Conservation (phyloP, 768 basidiomycete genomes). For the Steccherinum ochraceum region DNA sequence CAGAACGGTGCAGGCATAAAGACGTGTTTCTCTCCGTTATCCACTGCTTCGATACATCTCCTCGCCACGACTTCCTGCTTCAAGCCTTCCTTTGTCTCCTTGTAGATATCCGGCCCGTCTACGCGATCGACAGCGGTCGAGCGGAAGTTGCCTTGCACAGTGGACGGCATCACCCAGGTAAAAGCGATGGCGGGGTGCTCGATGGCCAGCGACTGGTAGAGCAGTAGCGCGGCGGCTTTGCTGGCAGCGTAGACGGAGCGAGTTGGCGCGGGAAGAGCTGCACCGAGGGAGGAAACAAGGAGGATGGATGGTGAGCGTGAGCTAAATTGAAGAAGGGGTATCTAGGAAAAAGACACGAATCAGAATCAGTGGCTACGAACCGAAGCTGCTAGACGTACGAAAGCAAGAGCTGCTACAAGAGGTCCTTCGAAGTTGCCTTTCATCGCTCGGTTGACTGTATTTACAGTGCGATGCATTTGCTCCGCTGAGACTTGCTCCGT, state of each 20-base stretch:
- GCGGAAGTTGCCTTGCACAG: conserved; percentile 76
- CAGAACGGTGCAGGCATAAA: conserved; percentile 42
- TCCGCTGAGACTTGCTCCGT: conserved; percentile 37
- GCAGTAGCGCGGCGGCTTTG: conserved; percentile 71
- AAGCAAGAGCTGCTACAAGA: conserved; percentile 59
- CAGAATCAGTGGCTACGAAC: no score
- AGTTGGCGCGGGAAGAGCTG: conserved; percentile 80
- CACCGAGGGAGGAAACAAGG: conserved; percentile 73
- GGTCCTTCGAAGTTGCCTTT: conserved; percentile 68
- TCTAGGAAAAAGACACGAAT: conserved; percentile 37
- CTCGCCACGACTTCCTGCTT: conserved; percentile 54
- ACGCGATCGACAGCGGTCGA: conserved; percentile 60
- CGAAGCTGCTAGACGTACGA: conserved; percentile 51
- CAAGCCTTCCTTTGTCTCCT: conserved; percentile 55
- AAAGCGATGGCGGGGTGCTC: conserved; percentile 71
- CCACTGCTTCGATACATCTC: conserved; percentile 54
- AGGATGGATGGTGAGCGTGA: conserved; percentile 69
- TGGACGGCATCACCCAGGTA: conserved; percentile 56
- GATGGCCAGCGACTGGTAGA: conserved; percentile 75
- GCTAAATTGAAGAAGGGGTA: conserved; percentile 63
- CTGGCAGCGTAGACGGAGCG: conserved; percentile 80
- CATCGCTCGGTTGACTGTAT: conserved; percentile 50
- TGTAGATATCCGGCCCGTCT: conserved; percentile 31
- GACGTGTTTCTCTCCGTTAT: conserved; percentile 47
- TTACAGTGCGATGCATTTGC: conserved; percentile 53